These are phyloP conservation scores for Cladophialophora psammophila DNA, from an alignment of 2,329 filamentous ascomycete species.

Conservation along the genomic window DNA sequence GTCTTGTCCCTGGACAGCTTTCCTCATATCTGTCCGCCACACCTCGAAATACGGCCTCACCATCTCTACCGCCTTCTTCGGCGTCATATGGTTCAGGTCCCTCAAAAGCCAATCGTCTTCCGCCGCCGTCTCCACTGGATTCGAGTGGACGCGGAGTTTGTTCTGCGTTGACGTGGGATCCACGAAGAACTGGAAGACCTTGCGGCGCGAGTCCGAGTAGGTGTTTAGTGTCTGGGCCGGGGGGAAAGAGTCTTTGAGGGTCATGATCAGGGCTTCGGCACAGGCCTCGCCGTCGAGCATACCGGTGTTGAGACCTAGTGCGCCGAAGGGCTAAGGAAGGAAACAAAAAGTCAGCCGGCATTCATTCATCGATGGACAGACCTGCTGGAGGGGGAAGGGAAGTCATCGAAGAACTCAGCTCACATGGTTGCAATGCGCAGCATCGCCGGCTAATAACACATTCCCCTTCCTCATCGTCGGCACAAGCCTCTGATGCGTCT, in stretches of 20 bases:
- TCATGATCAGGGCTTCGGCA: slow-evolving; percentile 27
- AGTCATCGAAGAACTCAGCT: not conserved
- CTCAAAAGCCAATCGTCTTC: slow-evolving; percentile 25
- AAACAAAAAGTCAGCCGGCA: not conserved
- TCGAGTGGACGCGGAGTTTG: slow-evolving; percentile 25
- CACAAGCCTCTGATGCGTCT: slow-evolving; percentile 28
- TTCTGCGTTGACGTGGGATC: slow-evolving; percentile 29
- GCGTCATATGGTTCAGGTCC: slow-evolving; percentile 10
- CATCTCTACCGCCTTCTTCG: slow-evolving; percentile 15
- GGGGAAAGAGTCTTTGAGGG: slow-evolving; percentile 14
- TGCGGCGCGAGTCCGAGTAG: slow-evolving; percentile 28
- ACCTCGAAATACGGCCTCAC: slow-evolving; percentile 26
- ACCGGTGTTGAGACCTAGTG: slow-evolving; percentile 30
- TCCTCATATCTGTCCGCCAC: slow-evolving; percentile 29
- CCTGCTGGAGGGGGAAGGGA: too few relatives aligned
- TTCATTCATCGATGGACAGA: too few relatives aligned
- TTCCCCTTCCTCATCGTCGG: slow-evolving; percentile 25
- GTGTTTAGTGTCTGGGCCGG: slow-evolving; percentile 6
- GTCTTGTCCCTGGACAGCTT: not conserved
- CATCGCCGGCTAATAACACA: slow-evolving; percentile 63
- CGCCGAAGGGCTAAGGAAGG: slow-evolving; percentile 22
- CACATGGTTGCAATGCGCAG: slow-evolving; percentile 56
- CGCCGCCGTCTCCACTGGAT: slow-evolving; percentile 9
- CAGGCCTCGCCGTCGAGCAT: slow-evolving; percentile 31
- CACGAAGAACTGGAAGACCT: slow-evolving; percentile 29